Evolutionary conservation across 768 basidiomycete species (phyloP), one percentile per base, ranked within the genome.

Genomic region (Russula sp.): DNA sequence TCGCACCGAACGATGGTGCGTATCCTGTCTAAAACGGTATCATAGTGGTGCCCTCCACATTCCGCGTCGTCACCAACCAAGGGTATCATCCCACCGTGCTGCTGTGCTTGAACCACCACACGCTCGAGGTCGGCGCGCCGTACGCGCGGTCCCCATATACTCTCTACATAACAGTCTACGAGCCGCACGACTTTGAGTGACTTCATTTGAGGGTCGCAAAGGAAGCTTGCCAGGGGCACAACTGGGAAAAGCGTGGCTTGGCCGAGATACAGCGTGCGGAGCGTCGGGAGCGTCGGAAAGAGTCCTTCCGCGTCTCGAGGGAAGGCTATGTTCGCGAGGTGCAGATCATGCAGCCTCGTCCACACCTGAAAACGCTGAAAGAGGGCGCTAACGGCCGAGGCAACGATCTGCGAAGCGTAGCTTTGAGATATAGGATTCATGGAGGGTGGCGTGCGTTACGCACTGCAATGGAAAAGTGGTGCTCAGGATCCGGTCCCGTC

Each of bases 381-480:
- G n/a, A 83, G 74, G 59, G 75, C 70, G 34, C 69, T 63, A 5
- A 78, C 70, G 20, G 78, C 80, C 20, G 68, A 64, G 1, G 80
- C 75, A 5, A 82, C 80, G 57, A 82, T 81, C 80, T 83, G 63
- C 44, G 58, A 13, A 24, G 38, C 38, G 16, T 40, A 11, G 50
- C 36, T 20, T 30, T 44, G 14, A 53, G 28, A 55, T 38, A 40
- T 20, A 24, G 50, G 40, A 40, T 40, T 40, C 16, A 36, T 30
- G 51, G 14, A 10, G 36, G 62, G 9, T 1, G 9, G 2, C 42
- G 16, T 48, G 56, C 46, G 20, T 8, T 32, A 77, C 81, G 67
- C 69, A 85, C 85, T 34, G 84, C 83, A n/a, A 76, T 83, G 1
- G 84, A 84, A 68, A 85, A 83, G 67, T 86, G 82, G 63, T 86